Evolutionary conservation across 2,329 filamentous ascomycete species (phyloP), one percentile per base, ranked within the genome.

Genomic region (Fusarium sp.): DNA sequence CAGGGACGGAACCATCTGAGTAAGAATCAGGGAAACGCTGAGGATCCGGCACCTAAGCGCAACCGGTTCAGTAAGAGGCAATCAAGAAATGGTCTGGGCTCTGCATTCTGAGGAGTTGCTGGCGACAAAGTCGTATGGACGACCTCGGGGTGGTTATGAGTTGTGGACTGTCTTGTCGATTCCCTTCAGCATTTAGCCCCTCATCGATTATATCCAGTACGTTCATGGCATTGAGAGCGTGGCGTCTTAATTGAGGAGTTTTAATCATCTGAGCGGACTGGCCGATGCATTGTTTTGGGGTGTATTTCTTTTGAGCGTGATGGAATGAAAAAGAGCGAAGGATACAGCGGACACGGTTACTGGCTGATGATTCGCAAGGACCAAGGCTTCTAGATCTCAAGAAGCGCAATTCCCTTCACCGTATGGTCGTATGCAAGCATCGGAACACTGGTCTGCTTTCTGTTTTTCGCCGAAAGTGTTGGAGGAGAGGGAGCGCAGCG

Each of bases 51-150:
- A 18, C 76, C 82, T 13, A 89, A 87, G 77, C 83, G 85, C 49
- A 89, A 90, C 71, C 84, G 89, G 49, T 98, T 97, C 80, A 97
- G 94, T 81, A 96, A 96, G 81, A 86, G 95, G 72, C 93, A 97
- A 80, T 97, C 92, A 16, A 97, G 97, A 81, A 97, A 93, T 78
- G 94, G 95, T n/a, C 86, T 97, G 49, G 93, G 93, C 30, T 92
- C 94, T 49, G 92, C 93, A 51, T 97, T 97, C 77, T 97, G 76
- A 81, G 46, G 45, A 38, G 37, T 45, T 34, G 36, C 33, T 15
- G 53, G 56, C 33, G 42, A 37, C 30, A 51, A 59, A 55, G 58
- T 50, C 57, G 46, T 33, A 64, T 37, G 46, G 49, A 53, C 60
- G 63, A 57, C 66, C 37, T 59, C 42, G 57, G 47, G 52, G 40